A percentile compares a stretch with the other conserved stretches of the same genome.
Evolutionary conservation across 2,329 filamentous ascomycete genomes (phyloP).

Genomic region (Fusarium sp.): DNA sequence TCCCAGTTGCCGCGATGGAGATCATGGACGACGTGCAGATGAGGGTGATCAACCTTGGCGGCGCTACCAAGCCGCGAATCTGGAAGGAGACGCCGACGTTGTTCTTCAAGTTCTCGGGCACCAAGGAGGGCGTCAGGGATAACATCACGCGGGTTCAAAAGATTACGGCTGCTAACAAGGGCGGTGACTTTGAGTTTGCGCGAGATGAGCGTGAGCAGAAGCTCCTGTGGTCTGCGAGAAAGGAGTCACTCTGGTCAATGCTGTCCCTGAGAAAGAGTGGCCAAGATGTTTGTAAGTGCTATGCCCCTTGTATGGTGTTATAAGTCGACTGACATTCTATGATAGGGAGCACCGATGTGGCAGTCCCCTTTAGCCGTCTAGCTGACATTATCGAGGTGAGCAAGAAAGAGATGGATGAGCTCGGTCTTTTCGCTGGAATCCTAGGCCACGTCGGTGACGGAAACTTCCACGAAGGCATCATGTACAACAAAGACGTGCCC

Average conservation of each 20-base stretch:
- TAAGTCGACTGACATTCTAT: not conserved
- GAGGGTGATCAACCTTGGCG: constrained; percentile 81
- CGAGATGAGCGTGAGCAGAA: constrained; percentile 76
- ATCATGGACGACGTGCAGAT: constrained; percentile 92
- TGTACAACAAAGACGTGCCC: constrained; percentile 79
- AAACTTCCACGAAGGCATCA: constrained; percentile 93
- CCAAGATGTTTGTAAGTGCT: constrained; percentile 71
- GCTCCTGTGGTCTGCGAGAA: constrained; percentile 82
- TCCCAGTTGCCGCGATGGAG: constrained; percentile 82
- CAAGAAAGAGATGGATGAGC: constrained; percentile 87
- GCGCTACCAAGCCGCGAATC: constrained; percentile 72
- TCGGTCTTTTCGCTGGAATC: constrained; percentile 88
- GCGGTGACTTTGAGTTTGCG: constrained; percentile 80
- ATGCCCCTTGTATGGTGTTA: not conserved
- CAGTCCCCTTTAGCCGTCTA: constrained; percentile 80
- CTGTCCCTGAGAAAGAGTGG: constrained; percentile 73
- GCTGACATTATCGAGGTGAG: constrained; percentile 83
- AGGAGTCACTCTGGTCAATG: constrained; percentile 88
- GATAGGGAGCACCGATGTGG: constrained; percentile 82
- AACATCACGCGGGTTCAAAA: constrained; percentile 76
- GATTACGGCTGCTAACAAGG: constrained; percentile 73
- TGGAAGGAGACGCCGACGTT: constrained; percentile 83
- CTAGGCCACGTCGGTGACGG: constrained; percentile 93
- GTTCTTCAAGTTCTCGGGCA: constrained; percentile 89
- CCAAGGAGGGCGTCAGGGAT: constrained; percentile 79